phyloP scores from a whole-genome alignment of 2,329 filamentous ascomycete species.

The Alternaria incomplexa region DNA sequence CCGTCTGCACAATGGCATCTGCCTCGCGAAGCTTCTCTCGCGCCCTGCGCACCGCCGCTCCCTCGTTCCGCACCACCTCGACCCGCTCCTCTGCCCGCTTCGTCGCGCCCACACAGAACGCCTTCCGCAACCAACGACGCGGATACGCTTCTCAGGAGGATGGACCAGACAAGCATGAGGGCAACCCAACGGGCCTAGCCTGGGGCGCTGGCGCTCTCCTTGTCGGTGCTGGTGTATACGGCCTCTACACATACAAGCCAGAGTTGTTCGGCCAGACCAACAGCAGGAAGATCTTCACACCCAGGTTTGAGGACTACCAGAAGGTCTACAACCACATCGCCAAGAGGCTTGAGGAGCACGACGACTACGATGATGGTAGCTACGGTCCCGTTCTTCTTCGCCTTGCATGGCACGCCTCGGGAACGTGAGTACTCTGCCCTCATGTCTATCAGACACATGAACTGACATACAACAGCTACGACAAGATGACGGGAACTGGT shows the following conservation, averaged over 20 bases:
- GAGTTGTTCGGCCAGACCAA: slow-evolving; percentile 48
- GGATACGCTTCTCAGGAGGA: slow-evolving; percentile 71
- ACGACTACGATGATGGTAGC: slow-evolving; percentile 95
- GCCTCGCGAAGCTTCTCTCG: slow-evolving; percentile 47
- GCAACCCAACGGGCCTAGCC: slow-evolving; percentile 53
- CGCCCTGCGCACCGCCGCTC: slow-evolving; percentile 47
- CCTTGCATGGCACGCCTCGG: slow-evolving; percentile 91
- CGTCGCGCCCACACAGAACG: slow-evolving; percentile 65
- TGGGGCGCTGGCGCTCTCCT: slow-evolving; percentile 41
- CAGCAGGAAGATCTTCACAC: slow-evolving; percentile 64
- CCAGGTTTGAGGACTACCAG: slow-evolving; percentile 88
- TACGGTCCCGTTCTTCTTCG: slow-evolving; percentile 91
- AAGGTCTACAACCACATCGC: slow-evolving; percentile 92
- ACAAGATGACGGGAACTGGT: slow-evolving; percentile 84
- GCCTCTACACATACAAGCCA: slow-evolving; percentile 62
- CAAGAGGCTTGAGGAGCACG: slow-evolving; percentile 79
- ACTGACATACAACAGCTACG: slow-evolving; percentile 60
- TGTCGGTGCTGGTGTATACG: slow-evolving; percentile 36
- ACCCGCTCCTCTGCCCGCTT: slow-evolving; percentile 63
- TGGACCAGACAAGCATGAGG: slow-evolving; percentile 58
- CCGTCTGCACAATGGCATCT: slow-evolving; percentile 39
- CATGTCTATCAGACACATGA: no score
- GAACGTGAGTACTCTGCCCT: slow-evolving; percentile 61
- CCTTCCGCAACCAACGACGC: slow-evolving; percentile 78
- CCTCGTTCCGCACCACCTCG: slow-evolving; percentile 63